phyloP scores from a whole-genome alignment of 2,329 filamentous ascomycete species.

The Paracorniculantispora psalliotae region DNA sequence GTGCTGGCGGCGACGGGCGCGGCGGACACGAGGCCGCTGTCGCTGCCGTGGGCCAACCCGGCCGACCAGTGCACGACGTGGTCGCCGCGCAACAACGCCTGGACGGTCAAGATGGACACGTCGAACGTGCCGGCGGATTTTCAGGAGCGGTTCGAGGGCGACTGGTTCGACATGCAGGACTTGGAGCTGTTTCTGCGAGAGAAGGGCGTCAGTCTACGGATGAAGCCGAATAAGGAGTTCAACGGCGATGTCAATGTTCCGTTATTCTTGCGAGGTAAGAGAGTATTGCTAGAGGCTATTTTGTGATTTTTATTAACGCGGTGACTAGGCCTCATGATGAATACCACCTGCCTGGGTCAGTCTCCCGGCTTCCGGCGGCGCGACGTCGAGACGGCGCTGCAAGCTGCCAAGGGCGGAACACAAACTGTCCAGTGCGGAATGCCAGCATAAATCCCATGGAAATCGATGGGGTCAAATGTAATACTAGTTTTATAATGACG shows the following conservation, averaged over 20 bases:
- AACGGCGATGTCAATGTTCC: conserved; percentile 1
- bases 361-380: conserved; percentile 16
- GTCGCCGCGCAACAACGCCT: conserved; percentile 5
- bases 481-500: conserved; percentile 1
- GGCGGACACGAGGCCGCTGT: background rate
- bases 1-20: background rate
- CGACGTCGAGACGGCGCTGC: conserved; percentile 14
- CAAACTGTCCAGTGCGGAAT: background rate
- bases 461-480: background rate
- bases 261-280: conserved; percentile 6
- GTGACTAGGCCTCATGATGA: conserved; percentile 10
- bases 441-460: background rate
- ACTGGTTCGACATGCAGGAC: conserved; percentile 19
- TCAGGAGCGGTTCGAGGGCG: conserved; percentile 14
- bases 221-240: background rate
- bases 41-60: conserved; percentile 10
- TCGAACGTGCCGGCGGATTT: conserved; percentile 13
- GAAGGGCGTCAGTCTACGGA: conserved; percentile 6
- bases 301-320: background rate
- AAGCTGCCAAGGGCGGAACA: background rate
- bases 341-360: conserved; percentile 14
- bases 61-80: conserved; percentile 6
- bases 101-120: conserved; percentile 11
- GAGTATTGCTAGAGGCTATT: background rate
- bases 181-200: conserved; percentile 16